Base-by-base conservation (phyloP, 306 rosid species). In the Hippophae gyantsensis region DNA sequence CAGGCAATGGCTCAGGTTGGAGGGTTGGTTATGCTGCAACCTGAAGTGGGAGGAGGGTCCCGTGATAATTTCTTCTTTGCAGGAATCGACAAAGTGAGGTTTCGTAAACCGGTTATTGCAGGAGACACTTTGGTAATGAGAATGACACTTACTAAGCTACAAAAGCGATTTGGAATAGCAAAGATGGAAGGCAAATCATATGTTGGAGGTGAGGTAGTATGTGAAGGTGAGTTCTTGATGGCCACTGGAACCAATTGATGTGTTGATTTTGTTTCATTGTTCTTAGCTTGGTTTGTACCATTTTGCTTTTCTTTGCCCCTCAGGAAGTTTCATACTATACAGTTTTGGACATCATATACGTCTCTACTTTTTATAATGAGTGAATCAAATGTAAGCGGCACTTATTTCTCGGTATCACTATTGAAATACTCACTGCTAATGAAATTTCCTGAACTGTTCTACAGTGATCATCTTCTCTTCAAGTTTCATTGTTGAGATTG, bases 1-100 rank as follows among this genome's bases (percentile, higher is more conserved):
- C 80, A 87, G 97, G 97, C 97, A 75, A 72, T 90, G 94, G 97
- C 97, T 52, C 97, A 90, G 69, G 95, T 82, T 62, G 97, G 97
- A 46, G 97, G 95, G 60, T 63, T 90, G 63, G 87, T 87, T 25
- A 90, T 90, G 95, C 74, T 84, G 82, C 90, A 84, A 74, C 95
- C 90, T 7, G 95, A 90, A 62, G 90, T 82, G 55, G 97, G 97
- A 63, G 90, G 94, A 63, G 90, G 94, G 18, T 87, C 94, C 56
- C 90, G 83, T 3, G 84, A 81, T 3, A 82, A 74, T 60, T 90
- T 90, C 89, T 84, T 87, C 86, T 87, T 90, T 50, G 96, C 90
- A 5, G 97, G 96, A 69, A 85, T 90, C 40, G 97, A 90, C 78
- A 87, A 79, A 85, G 94, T 85, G 60, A 74, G 96, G 66, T 90